A percentile compares a stretch with the other conserved stretches of the same genome.
These are phyloP conservation scores for Candida berthetii DNA, from an alignment of 805 yeast species.

Conservation along the genomic window DNA sequence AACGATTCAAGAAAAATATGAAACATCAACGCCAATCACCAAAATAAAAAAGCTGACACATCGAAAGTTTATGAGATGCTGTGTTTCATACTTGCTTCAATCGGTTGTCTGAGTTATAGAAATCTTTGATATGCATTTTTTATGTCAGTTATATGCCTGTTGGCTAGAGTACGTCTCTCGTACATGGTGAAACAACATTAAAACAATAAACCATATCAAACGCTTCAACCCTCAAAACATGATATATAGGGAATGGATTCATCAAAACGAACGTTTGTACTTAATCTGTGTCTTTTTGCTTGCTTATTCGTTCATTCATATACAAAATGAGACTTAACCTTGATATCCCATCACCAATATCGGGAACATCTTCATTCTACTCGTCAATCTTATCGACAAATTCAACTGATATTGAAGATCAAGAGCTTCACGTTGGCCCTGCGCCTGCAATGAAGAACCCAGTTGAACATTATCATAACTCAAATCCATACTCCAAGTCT, in stretches of 20 bases:
- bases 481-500: conserved; percentile 37
- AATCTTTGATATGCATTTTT: too few relatives aligned
- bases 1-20: too few relatives aligned
- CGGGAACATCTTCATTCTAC: conserved; percentile 3
- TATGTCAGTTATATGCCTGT: too few relatives aligned
- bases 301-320: not conserved
- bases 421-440: not conserved
- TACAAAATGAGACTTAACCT: not conserved
- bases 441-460: not conserved
- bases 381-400: conserved; percentile 5
- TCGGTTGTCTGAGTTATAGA: too few relatives aligned
- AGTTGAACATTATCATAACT: conserved; percentile 2
- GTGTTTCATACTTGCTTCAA: too few relatives aligned
- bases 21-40: too few relatives aligned
- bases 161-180: too few relatives aligned
- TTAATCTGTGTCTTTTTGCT: too few relatives aligned
- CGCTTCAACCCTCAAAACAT: not conserved
- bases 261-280: too few relatives aligned
- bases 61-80: too few relatives aligned
- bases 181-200: conserved; percentile 3
- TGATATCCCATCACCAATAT: conserved; percentile 1
- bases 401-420: not conserved
- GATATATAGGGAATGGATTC: not conserved
- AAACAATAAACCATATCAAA: not conserved
- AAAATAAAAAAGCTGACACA: too few relatives aligned